phyloP scores from a whole-genome alignment of 2,329 filamentous ascomycete genomes.

The Diplodia sapinea region DNA sequence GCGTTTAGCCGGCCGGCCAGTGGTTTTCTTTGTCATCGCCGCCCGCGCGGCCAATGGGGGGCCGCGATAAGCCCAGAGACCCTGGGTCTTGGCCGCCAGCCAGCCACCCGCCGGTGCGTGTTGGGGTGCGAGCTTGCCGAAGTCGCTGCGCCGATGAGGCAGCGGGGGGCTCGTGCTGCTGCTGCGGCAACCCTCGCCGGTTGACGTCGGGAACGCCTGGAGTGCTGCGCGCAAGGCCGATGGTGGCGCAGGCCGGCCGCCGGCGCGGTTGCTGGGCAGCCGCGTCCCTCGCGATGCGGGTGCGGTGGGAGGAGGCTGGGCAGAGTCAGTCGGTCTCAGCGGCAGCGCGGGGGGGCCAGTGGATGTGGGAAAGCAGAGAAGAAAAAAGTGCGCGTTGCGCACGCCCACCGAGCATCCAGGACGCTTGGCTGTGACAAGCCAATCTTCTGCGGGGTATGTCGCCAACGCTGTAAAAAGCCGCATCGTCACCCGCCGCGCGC shows the following conservation, averaged over 20 bases:
- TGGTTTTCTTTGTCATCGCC: slow-evolving; percentile 28
- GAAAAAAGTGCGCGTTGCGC: slow-evolving; percentile 24
- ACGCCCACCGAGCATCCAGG: slow-evolving; percentile 13
- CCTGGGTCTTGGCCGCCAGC: slow-evolving; percentile 21
- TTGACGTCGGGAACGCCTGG: slow-evolving; percentile 12
- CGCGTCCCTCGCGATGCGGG: too few species aligned
- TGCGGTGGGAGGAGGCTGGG: too few species aligned
- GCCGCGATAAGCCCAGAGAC: slow-evolving; percentile 22
- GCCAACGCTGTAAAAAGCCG: slow-evolving; percentile 26
- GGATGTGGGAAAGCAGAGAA: not conserved
- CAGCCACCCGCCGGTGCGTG: slow-evolving; percentile 19
- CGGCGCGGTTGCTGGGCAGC: too few species aligned
- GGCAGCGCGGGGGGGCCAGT: slow-evolving; percentile 2
- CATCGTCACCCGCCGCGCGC: slow-evolving; percentile 22
- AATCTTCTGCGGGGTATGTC: slow-evolving; percentile 27
- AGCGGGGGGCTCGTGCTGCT: slow-evolving; percentile 26
- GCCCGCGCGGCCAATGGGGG: slow-evolving; percentile 11
- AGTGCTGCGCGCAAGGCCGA: not conserved
- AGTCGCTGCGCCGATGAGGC: slow-evolving; percentile 24
- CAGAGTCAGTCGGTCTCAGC: too few species aligned
- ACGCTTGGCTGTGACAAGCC: slow-evolving; percentile 26
- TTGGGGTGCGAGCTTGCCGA: slow-evolving; percentile 20
- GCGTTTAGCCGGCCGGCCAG: slow-evolving; percentile 24
- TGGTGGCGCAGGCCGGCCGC: not conserved
- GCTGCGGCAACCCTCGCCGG: slow-evolving; percentile 15